A percentile compares a stretch with the other conserved stretches of the same genome.
Conservation (phyloP, 371 early-diverging fungal species). For the Mortierella sp. region DNA sequence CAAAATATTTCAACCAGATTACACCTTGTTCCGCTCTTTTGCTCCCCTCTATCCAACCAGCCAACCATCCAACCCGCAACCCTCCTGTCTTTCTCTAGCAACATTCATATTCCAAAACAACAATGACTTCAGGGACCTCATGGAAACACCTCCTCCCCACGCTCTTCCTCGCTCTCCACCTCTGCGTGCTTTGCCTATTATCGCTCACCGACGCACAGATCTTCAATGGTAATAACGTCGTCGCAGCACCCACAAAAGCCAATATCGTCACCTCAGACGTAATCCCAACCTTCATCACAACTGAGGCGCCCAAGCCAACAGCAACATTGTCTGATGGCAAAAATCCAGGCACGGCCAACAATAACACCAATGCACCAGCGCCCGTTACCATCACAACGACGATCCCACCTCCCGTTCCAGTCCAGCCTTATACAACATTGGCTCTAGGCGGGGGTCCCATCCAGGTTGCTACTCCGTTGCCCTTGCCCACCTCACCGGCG, state of each 20-base stretch:
- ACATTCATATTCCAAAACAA: not conserved
- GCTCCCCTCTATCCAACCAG: not conserved
- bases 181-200: not conserved
- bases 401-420: conserved; percentile 20
- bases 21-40: not conserved
- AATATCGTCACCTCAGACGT: conserved; percentile 20
- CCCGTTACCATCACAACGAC: conserved; percentile 19
- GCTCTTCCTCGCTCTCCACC: conserved; percentile 16
- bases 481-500: conserved; percentile 41
- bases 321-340: not conserved
- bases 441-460: conserved; percentile 14
- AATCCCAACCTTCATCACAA: conserved; percentile 7
- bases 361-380: conserved; percentile 1
- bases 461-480: conserved; percentile 7
- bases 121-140: not conserved
- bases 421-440: conserved; percentile 32
- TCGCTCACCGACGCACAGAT: conserved; percentile 30
- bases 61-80: not conserved
- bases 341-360: not conserved
- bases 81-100: not conserved
- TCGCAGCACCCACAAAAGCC: conserved; percentile 12
- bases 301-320: not conserved
- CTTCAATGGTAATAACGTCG: conserved; percentile 26
- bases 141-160: not conserved
- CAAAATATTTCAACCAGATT: not conserved